Percentiles rank a stretch among this genome's conserved stretches.
Conservation (phyloP, 2,329 filamentous ascomycete species). For the Aphanocladium album region DNA sequence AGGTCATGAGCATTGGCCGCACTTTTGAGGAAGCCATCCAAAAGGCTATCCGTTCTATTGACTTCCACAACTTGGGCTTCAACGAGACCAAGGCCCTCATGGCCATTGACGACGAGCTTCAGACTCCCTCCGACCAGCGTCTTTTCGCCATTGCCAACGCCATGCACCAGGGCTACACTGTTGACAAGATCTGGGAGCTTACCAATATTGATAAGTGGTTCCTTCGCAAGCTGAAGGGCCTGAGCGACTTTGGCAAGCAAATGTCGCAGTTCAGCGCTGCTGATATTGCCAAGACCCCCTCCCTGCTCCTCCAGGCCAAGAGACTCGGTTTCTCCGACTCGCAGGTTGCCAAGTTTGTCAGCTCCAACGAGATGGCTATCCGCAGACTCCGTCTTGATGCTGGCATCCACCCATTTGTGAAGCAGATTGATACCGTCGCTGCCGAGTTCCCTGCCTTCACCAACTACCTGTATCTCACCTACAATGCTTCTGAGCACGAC, state of each 20-base stretch:
- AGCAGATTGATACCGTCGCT: slow-evolving; percentile 98
- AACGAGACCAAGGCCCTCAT: slow-evolving; percentile 87
- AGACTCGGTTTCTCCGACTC: slow-evolving; percentile 90
- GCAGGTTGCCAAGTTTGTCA: slow-evolving; percentile 90
- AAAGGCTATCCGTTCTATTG: slow-evolving; percentile 92
- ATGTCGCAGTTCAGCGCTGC: slow-evolving; percentile 63
- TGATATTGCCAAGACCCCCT: slow-evolving; percentile 58
- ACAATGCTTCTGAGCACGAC: slow-evolving; percentile 86
- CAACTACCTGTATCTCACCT: slow-evolving; percentile 95
- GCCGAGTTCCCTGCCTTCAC: slow-evolving; percentile 93
- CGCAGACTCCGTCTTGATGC: slow-evolving; percentile 79
- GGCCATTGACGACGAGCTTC: slow-evolving; percentile 92
- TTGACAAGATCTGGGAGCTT: slow-evolving; percentile 96
- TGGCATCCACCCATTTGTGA: slow-evolving; percentile 82
- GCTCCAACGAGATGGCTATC: slow-evolving; percentile 88
- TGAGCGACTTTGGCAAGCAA: slow-evolving; percentile 81
- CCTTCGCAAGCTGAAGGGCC: slow-evolving; percentile 80
- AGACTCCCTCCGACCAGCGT: slow-evolving; percentile 95
- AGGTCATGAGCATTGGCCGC: slow-evolving; percentile 96
- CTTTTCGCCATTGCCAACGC: slow-evolving; percentile 97
- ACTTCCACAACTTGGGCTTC: slow-evolving; percentile 93
- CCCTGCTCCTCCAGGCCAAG: slow-evolving; percentile 78
- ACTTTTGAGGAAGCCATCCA: slow-evolving; percentile 98
- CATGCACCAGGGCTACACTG: slow-evolving; percentile 88
- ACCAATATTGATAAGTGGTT: slow-evolving; percentile 99